Percentiles rank a stretch among this genome's conserved stretches.
Evolutionary conservation across 305 asterid genomes (phyloP).

Genomic region (Petunia hybrid): DNA sequence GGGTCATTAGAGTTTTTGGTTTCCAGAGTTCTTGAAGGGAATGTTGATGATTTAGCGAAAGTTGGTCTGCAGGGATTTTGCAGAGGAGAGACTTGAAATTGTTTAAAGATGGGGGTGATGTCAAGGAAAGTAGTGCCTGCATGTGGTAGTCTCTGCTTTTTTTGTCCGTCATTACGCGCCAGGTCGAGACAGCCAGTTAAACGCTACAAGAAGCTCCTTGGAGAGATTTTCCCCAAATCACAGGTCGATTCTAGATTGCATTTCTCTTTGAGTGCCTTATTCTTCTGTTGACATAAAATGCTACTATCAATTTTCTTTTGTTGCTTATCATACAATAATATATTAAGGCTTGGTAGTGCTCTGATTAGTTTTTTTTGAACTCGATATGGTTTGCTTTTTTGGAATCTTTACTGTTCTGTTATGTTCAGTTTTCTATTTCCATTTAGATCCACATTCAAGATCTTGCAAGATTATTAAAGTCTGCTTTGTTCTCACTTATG

Average conservation of each 20-base stretch:
- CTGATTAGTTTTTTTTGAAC: not conserved
- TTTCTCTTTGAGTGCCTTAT: not conserved
- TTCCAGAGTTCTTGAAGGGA: not conserved
- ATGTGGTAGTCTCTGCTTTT: conserved; percentile 57
- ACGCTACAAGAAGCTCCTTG: conserved; percentile 61
- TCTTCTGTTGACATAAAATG: not conserved
- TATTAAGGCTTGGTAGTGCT: not conserved
- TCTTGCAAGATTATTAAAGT: not conserved
- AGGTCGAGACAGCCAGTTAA: conserved; percentile 67
- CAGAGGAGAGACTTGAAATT: conserved; percentile 47
- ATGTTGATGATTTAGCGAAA: conserved; percentile 13
- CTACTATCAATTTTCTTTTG: not conserved
- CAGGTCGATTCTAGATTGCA: conserved; percentile 43
- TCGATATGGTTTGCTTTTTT: not conserved
- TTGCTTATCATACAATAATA: not conserved
- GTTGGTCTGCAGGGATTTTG: conserved; percentile 24
- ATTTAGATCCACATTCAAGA: not conserved
- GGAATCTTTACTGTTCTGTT: not conserved
- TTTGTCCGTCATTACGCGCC: conserved; percentile 64
- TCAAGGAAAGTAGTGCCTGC: conserved; percentile 63
- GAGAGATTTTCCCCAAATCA: conserved; percentile 56
- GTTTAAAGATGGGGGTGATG: conserved; percentile 56
- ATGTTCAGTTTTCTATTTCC: no score
- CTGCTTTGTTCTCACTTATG: not conserved
- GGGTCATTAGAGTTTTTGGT: not conserved